phyloP scores from a whole-genome alignment of 306 rosid genomes.

The Parietaria judaica region DNA sequence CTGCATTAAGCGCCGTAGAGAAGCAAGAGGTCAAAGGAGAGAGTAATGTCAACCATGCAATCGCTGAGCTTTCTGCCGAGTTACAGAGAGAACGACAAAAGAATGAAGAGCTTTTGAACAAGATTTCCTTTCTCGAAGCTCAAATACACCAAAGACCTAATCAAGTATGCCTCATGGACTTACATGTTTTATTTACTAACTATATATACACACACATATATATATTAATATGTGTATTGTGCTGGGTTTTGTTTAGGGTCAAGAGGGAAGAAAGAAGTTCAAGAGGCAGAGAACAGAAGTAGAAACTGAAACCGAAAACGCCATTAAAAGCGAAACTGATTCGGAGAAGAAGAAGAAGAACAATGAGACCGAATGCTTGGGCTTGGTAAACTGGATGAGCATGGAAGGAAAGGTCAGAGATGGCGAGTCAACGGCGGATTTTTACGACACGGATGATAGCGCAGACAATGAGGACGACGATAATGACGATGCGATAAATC shows the following conservation, averaged over 20 bases:
- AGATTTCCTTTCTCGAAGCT: slow-evolving; percentile 75
- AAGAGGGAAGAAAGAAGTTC: slow-evolving; percentile 34
- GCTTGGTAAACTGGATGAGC: slow-evolving; percentile 70
- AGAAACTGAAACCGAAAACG: slow-evolving; percentile 21
- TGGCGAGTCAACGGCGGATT: slow-evolving; percentile 31
- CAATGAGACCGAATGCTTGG: slow-evolving; percentile 20
- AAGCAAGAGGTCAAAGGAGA: slow-evolving; percentile 49
- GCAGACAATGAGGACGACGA: slow-evolving; percentile 33
- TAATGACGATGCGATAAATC: slow-evolving; percentile 13
- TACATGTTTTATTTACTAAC: neutral
- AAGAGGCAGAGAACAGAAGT: slow-evolving; percentile 44
- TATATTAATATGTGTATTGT: neutral
- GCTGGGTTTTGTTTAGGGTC: slow-evolving; percentile 10
- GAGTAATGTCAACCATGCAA: slow-evolving; percentile 11
- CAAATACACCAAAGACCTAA: slow-evolving; percentile 43
- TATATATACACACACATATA: neutral
- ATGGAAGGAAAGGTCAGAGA: slow-evolving; percentile 51
- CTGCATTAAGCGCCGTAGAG: slow-evolving; percentile 39
- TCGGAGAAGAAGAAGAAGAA: slow-evolving; percentile 30
- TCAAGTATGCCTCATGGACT: slow-evolving; percentile 27
- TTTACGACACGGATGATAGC: slow-evolving; percentile 36
- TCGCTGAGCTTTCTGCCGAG: slow-evolving; percentile 56
- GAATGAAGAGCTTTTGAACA: slow-evolving; percentile 61
- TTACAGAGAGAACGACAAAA: slow-evolving; percentile 64
- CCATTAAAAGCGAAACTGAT: slow-evolving; percentile 29